Conservation (phyloP, 805 yeast genomes). For the Soucietia sequanensis region DNA sequence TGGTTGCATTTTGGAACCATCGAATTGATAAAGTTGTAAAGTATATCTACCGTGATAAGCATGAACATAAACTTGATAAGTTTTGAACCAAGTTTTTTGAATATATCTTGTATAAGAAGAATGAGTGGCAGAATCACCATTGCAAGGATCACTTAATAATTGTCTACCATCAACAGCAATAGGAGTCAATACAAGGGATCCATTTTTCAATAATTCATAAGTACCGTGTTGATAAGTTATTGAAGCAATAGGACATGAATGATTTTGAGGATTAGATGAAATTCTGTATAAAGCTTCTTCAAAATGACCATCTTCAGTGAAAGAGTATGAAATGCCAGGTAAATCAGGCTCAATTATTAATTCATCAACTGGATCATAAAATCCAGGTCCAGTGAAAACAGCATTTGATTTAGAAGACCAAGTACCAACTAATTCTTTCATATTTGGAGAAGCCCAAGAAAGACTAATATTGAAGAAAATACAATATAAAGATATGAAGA, state of each 20-base stretch:
- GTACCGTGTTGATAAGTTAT: slow-evolving; percentile 88
- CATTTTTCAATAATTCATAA: slow-evolving; percentile 61
- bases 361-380: slow-evolving; percentile 95
- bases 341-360: slow-evolving; percentile 90
- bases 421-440: slow-evolving; percentile 69
- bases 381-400: slow-evolving; percentile 95
- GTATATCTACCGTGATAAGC: slow-evolving; percentile 81
- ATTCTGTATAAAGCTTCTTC: slow-evolving; percentile 90
- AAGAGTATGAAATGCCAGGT: slow-evolving; percentile 91
- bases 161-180: slow-evolving; percentile 90
- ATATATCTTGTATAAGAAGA: slow-evolving; percentile 71
- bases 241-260: slow-evolving; percentile 80
- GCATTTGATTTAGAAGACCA: slow-evolving; percentile 94
- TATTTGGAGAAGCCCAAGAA: slow-evolving; percentile 32
- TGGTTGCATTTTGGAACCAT: slow-evolving; percentile 82
- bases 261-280: slow-evolving; percentile 65
- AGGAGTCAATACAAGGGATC: slow-evolving; percentile 69
- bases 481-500: slow-evolving; percentile 3
- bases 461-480: slow-evolving; percentile 8
- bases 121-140: slow-evolving; percentile 31
- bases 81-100: slow-evolving; percentile 60
- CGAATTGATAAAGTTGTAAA: slow-evolving; percentile 70
- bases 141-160: slow-evolving; percentile 83
- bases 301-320: slow-evolving; percentile 87
- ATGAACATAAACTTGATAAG: slow-evolving; percentile 63